These are phyloP conservation scores for Candida patagonica DNA, from an alignment of 805 yeast genomes.

Conservation along the genomic window DNA sequence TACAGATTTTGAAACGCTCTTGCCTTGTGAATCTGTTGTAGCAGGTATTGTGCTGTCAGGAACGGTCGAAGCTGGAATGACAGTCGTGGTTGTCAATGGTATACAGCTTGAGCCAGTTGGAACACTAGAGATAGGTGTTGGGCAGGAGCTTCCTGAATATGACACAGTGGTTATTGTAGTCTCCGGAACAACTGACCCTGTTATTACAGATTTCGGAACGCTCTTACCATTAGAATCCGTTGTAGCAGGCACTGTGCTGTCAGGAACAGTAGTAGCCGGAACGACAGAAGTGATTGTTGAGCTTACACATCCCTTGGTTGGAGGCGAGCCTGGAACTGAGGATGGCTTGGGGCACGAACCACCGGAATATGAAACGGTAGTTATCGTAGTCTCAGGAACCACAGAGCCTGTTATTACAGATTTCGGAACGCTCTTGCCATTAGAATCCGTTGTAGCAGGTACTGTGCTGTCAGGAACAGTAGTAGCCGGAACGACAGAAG, in stretches of 20 bases:
- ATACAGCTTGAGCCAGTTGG: not conserved
- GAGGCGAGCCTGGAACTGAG: not conserved
- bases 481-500: not conserved
- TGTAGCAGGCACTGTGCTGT: not conserved
- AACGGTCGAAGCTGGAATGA: not conserved
- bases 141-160: not conserved
- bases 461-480: not conserved
- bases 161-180: not conserved
- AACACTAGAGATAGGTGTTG: not conserved
- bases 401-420: not conserved
- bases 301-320: not conserved
- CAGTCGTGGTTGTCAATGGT: not conserved
- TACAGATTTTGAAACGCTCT: not conserved
- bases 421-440: not conserved
- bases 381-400: not conserved
- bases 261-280: not conserved
- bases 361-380: not conserved
- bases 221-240: not conserved
- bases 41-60: not conserved
- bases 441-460: not conserved
- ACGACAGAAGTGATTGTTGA: not conserved
- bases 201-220: not conserved
- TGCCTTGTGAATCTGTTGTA: not conserved
- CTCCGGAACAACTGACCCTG: not conserved
- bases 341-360: not conserved